Conservation (phyloP, 2,329 filamentous ascomycete genomes). For the Simplicillium sp. region DNA sequence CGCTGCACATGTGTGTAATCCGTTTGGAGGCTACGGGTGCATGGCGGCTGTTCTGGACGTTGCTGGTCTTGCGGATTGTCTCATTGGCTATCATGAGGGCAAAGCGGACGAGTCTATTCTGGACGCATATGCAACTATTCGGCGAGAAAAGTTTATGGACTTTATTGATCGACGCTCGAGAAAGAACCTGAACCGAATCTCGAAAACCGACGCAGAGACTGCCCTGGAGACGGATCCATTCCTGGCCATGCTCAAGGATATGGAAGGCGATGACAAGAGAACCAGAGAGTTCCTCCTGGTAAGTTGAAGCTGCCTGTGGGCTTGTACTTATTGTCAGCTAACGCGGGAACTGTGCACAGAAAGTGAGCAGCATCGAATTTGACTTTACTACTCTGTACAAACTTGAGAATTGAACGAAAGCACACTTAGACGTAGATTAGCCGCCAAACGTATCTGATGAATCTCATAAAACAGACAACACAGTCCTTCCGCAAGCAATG, state of each 20-base stretch:
- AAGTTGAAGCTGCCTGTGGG: background rate
- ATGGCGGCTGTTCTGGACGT: constrained; percentile 1
- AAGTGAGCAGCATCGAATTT: constrained; percentile 1
- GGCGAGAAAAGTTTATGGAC: background rate
- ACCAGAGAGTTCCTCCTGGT: background rate
- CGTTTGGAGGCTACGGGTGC: background rate
- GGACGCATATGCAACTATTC: background rate
- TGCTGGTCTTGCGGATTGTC: background rate
- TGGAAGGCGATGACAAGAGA: background rate
- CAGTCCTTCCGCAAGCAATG: no score
- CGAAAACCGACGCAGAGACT: background rate
- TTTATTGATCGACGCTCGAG: background rate
- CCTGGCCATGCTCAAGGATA: background rate
- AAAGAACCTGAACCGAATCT: background rate
- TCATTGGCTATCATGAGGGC: background rate
- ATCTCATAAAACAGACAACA: no score
- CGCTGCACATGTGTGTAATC: background rate
- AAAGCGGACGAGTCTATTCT: background rate
- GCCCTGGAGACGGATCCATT: background rate
- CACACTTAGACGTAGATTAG: no score
- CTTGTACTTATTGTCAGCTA: background rate
- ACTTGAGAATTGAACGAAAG: no score
- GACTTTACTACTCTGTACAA: background rate
- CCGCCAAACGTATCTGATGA: no score
- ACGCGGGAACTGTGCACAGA: background rate